Percentiles rank a stretch among this genome's conserved stretches.
Conservation (phyloP, 768 basidiomycete genomes). For the Tephrocybe sp. region DNA sequence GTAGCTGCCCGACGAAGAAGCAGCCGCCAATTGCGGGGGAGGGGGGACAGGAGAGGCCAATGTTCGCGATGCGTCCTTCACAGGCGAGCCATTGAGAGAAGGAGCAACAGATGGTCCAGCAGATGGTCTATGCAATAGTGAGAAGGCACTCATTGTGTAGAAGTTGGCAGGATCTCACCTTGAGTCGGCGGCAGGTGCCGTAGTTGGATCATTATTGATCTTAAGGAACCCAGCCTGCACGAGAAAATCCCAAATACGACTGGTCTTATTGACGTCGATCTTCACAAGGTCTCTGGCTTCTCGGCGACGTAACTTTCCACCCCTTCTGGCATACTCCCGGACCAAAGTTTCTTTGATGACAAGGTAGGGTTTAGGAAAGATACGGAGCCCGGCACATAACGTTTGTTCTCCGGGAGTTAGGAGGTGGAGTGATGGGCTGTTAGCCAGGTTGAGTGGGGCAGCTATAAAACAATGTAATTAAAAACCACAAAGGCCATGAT, state of each 20-base stretch:
- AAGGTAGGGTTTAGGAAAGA: conserved; percentile 93
- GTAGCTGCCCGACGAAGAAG: conserved; percentile 33
- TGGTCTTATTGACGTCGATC: conserved; percentile 92
- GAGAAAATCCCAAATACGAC: conserved; percentile 90
- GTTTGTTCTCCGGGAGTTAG: conserved; percentile 86
- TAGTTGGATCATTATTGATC: conserved; percentile 54
- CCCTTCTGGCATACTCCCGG: conserved; percentile 87
- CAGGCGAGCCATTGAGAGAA: conserved; percentile 34
- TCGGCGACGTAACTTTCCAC: conserved; percentile 83
- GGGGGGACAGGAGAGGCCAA: conserved; percentile 25
- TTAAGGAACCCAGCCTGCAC: conserved; percentile 83
- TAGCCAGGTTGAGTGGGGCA: conserved; percentile 84
- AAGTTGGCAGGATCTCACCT: conserved; percentile 28
- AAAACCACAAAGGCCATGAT: background rate
- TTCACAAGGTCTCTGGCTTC: conserved; percentile 91
- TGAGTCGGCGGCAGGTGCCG: conserved; percentile 32
- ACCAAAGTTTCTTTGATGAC: conserved; percentile 95
- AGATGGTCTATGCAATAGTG: background rate
- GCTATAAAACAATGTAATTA: conserved; percentile 25
- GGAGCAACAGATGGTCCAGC: conserved; percentile 20
- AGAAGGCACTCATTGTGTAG: too few relatives aligned
- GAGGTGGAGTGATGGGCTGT: conserved; percentile 86
- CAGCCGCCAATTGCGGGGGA: conserved; percentile 28
- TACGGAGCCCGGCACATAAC: conserved; percentile 86
- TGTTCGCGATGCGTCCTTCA: conserved; percentile 28